phyloP scores from a whole-genome alignment of 768 basidiomycete species.

The Amanita fuliginea region DNA sequence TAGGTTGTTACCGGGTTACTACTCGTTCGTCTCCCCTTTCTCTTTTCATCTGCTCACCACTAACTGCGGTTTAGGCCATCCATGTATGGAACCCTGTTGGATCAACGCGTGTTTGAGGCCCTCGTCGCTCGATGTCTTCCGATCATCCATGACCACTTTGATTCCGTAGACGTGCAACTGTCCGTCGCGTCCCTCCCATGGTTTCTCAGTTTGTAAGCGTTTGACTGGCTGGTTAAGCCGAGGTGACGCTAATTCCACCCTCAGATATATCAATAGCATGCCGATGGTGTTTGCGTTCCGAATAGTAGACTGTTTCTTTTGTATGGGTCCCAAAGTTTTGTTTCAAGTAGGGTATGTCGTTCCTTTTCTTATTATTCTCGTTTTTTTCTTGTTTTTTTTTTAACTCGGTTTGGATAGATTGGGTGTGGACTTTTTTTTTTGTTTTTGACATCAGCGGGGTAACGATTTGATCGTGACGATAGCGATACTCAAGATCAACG shows the following conservation, averaged over 20 bases:
- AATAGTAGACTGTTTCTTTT: conserved; percentile 95
- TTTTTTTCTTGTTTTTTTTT: not conserved
- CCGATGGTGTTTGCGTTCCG: conserved; percentile 97
- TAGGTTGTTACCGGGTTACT: conserved; percentile 93
- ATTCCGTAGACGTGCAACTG: conserved; percentile 85
- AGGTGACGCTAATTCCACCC: too few relatives aligned
- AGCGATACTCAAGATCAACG: conserved; percentile 98
- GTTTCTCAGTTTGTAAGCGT: conserved; percentile 92
- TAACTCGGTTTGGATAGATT: conserved; percentile 27
- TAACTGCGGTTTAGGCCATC: too few relatives aligned
- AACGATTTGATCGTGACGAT: conserved; percentile 4
- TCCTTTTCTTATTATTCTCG: too few relatives aligned
- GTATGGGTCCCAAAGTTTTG: conserved; percentile 97
- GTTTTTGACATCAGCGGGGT: not conserved
- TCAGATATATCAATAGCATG: conserved; percentile 85
- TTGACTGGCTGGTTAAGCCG: too few relatives aligned
- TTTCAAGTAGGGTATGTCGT: conserved; percentile 90
- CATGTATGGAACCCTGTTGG: conserved; percentile 98
- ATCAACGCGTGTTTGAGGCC: conserved; percentile 95
- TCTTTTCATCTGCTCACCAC: too few relatives aligned
- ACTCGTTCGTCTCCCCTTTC: conserved; percentile 54
- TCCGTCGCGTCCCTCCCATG: conserved; percentile 95
- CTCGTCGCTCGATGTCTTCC: conserved; percentile 84
- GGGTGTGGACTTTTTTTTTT: conserved; percentile 32
- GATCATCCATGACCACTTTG: conserved; percentile 91